A percentile compares a stretch with the other conserved stretches of the same genome.
These are phyloP conservation scores for Rossbeevera mucosa DNA, from an alignment of 768 basidiomycete genomes.

Conservation along the genomic window DNA sequence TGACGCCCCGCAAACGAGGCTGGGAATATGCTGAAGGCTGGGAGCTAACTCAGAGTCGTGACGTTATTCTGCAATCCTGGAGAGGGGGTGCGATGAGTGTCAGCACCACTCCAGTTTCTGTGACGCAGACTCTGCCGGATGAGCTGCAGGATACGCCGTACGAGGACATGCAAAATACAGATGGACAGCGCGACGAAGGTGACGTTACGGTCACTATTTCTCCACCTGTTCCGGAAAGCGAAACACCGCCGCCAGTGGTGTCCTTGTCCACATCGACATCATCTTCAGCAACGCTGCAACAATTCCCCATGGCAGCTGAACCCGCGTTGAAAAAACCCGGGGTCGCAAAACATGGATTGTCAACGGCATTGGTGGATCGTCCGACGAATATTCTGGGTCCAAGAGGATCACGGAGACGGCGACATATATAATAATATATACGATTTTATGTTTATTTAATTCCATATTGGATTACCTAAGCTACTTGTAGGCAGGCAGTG, in stretches of 20 bases:
- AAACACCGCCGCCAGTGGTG: constrained; percentile 18
- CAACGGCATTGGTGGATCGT: constrained; percentile 28
- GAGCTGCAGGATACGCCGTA: constrained; percentile 18
- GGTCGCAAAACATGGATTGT: constrained; percentile 19
- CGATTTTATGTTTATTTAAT: constrained; percentile 3
- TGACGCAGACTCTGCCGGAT: constrained; percentile 34
- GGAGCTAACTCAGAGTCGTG: constrained; percentile 63
- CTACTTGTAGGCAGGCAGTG: neutral
- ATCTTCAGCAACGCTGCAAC: constrained; percentile 32
- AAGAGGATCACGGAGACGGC: constrained; percentile 28
- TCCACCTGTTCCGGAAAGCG: constrained; percentile 2
- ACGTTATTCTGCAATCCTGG: constrained; percentile 53
- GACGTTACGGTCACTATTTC: constrained; percentile 19
- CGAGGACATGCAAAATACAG: constrained; percentile 10
- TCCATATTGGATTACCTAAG: constrained; percentile 26
- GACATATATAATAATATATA: neutral
- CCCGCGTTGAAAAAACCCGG: constrained; percentile 21
- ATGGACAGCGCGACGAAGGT: constrained; percentile 16
- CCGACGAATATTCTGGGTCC: constrained; percentile 33
- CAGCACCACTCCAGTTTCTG: constrained; percentile 37
- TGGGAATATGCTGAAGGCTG: constrained; percentile 71
- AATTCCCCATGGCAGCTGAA: constrained; percentile 2
- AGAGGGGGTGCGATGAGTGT: constrained; percentile 32
- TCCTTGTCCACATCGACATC: constrained; percentile 38
- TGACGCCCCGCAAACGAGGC: constrained; percentile 70